A percentile compares a stretch with the other conserved stretches of the same genome.
phyloP scores from a whole-genome alignment of 768 basidiomycete species.

The Boletus reticulatus region DNA sequence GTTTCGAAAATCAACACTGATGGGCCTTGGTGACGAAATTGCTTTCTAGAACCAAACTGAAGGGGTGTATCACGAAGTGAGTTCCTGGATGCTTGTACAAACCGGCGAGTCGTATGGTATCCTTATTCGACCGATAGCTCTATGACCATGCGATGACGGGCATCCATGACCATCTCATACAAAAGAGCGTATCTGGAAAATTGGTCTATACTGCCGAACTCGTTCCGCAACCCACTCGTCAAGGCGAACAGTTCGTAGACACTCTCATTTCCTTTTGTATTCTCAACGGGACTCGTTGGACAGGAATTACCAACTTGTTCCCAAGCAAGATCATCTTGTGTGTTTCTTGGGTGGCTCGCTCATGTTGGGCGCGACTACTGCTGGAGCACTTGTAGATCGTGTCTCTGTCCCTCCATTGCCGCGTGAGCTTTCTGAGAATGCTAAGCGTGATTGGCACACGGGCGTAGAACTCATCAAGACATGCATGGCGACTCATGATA shows the following conservation, averaged over 20 bases:
- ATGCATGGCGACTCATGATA: slow-evolving; percentile 84
- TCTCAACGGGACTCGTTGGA: slow-evolving; percentile 3
- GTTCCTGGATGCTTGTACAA: slow-evolving; percentile 14
- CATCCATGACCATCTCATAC: slow-evolving; percentile 72
- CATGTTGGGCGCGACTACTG: slow-evolving; percentile 80
- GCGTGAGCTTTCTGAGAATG: slow-evolving; percentile 58
- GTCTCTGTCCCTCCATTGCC: slow-evolving; percentile 68
- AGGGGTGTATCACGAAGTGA: slow-evolving; percentile 69
- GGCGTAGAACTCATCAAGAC: slow-evolving; percentile 83
- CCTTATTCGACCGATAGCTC: slow-evolving; percentile 53
- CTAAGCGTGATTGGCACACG: slow-evolving; percentile 76
- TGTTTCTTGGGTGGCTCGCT: slow-evolving; percentile 94
- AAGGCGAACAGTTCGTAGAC: slow-evolving; percentile 35
- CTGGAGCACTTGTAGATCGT: slow-evolving; percentile 49
- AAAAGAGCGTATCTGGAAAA: slow-evolving; percentile 53
- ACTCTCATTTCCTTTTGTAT: background rate
- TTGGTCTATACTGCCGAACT: slow-evolving; percentile 85
- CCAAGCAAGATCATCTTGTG: slow-evolving; percentile 94
- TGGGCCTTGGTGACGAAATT: background rate
- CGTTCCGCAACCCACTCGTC: slow-evolving; percentile 47
- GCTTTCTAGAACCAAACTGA: slow-evolving; percentile 64
- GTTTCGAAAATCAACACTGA: slow-evolving; percentile 1
- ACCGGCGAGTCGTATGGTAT: background rate
- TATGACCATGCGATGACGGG: slow-evolving; percentile 85
- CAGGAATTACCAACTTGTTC: slow-evolving; percentile 71